phyloP scores from a whole-genome alignment of 345 rosid species.

The Salix brachista region DNA sequence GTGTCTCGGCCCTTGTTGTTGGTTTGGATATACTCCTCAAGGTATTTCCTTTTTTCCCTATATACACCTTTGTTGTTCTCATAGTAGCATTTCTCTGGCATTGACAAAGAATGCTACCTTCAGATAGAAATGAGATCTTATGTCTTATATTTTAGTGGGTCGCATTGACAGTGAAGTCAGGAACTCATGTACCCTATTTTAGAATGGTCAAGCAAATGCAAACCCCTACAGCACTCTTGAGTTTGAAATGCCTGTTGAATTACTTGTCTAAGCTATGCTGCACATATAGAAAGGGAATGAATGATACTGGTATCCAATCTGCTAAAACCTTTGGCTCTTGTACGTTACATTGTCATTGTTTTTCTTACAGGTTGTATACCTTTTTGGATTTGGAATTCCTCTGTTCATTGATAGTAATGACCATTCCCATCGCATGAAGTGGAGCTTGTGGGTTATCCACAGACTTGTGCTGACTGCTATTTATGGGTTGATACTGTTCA shows the following conservation, averaged over 20 bases:
- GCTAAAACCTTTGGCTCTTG: neutral
- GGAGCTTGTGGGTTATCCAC: constrained; percentile 81
- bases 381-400: constrained; percentile 73
- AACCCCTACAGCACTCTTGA: neutral
- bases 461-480: constrained; percentile 70
- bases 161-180: neutral
- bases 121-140: neutral
- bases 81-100: neutral
- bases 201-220: neutral
- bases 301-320: neutral
- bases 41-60: constrained; percentile 39
- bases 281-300: neutral
- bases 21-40: constrained; percentile 79
- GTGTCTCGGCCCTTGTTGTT: constrained; percentile 64
- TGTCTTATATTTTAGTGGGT: neutral
- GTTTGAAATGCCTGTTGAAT: neutral
- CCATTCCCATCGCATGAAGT: constrained; percentile 47
- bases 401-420: constrained; percentile 62
- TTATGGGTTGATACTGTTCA: constrained; percentile 60
- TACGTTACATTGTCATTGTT: neutral
- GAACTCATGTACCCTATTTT: neutral
- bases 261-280: neutral
- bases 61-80: neutral
- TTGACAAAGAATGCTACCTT: neutral
- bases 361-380: constrained; percentile 56